Base-by-base conservation (phyloP, 192 early-diverging fungal genomes). In the Coemansia sp. region DNA sequence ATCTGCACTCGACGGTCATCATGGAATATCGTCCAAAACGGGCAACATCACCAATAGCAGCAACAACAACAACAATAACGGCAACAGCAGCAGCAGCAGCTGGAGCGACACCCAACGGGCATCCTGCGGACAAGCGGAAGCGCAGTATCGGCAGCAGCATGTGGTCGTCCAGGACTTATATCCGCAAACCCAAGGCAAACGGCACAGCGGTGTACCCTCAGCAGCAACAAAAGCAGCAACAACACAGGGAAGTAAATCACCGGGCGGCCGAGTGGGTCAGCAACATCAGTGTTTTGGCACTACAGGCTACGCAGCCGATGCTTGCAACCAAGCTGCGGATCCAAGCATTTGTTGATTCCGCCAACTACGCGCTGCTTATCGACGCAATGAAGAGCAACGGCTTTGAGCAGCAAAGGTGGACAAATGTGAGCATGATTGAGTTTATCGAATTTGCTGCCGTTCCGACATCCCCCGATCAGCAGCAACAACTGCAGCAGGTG, bases 1-100 rank as follows among this genome's bases (percentile, higher is more conserved):
- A 64, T 15, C 17, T 64, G n/a, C 23, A 54, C 33, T 51, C 62
- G 34, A 53, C 53, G 23, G 3, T 71, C 12, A 60, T 71, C 12
- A 45, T 63, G 39, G 68, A 71, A 37, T 71, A 44, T 53, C 37
- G 53, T 18, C 53, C 53, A 14, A 54, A 41, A 17, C 6, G 33
- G n/a, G 15, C 4, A 24, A 10, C 11, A 25, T 0, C 4, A 42
- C 9, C 13, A 42, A n/a, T 17, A 42, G 41, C 41, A 42, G 17
- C 41, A 42, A 13, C 41, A 9, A 13, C 41, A 42, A 13, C 41
- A 42, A 13, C 41, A n/a, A n/a, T n/a, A n/a, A n/a, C n/a, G n/a
- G n/a, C n/a, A n/a, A n/a, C n/a, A n/a, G n/a, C 41, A 42, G 41
- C 41, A 9, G 41, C 41, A 42, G 41, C 41, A 42, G 41, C 41